phyloP scores from a whole-genome alignment of 306 rosid species.

The Cicer judaicum region DNA sequence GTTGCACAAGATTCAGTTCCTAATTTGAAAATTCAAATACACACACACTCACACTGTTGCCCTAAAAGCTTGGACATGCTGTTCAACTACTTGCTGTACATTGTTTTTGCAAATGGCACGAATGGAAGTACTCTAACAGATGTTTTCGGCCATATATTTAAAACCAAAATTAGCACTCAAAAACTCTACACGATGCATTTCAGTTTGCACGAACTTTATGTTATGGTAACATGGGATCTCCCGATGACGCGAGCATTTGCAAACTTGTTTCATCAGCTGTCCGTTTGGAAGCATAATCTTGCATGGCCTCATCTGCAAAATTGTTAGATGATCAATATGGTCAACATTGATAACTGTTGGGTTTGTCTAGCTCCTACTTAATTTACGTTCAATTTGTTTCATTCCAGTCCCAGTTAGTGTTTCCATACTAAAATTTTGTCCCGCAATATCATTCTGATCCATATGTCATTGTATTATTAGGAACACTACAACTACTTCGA shows the following conservation, averaged over 20 bases:
- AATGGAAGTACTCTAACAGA: conserved; percentile 49
- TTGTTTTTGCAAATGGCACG: conserved; percentile 58
- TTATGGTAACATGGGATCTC: conserved; percentile 94
- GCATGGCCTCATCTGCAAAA: conserved; percentile 79
- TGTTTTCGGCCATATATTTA: conserved; percentile 47
- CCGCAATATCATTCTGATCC: neutral
- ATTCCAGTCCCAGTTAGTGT: conserved; percentile 18
- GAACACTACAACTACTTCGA: neutral
- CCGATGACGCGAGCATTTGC: conserved; percentile 73
- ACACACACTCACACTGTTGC: conserved; percentile 60
- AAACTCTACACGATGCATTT: conserved; percentile 46
- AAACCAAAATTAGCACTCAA: conserved; percentile 41
- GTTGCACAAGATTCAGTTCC: conserved; percentile 62
- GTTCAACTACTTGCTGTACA: conserved; percentile 75
- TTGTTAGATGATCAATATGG: conserved; percentile 32
- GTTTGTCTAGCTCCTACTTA: conserved; percentile 26
- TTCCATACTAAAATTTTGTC: conserved; percentile 15
- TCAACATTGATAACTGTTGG: conserved; percentile 20
- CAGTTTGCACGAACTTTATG: conserved; percentile 43
- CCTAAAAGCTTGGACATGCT: conserved; percentile 57
- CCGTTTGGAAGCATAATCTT: conserved; percentile 67
- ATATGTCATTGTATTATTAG: neutral
- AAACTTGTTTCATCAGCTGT: conserved; percentile 72
- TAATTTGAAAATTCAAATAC: conserved; percentile 65
- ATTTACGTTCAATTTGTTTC: conserved; percentile 34